A percentile compares a stretch with the other conserved stretches of the same genome.
phyloP scores from a whole-genome alignment of 2,329 filamentous ascomycete species.

The Dryadomyces quercus-mongolicae region DNA sequence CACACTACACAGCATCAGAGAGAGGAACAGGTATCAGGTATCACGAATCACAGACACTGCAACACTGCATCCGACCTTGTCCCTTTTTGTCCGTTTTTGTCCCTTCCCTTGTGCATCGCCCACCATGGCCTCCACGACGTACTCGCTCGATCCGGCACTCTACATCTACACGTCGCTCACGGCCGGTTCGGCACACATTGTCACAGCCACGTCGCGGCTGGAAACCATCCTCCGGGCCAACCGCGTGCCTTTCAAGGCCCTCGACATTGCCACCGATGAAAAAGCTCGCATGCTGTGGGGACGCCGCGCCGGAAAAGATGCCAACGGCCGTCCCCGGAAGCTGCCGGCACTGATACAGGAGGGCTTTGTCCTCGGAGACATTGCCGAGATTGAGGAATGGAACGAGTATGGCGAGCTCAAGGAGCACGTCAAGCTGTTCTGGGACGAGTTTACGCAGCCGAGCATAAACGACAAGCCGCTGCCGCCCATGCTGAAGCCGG shows the following conservation, averaged over 20 bases:
- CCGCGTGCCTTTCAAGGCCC: slow-evolving; percentile 81
- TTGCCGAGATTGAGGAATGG: slow-evolving; percentile 95
- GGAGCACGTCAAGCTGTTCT: slow-evolving; percentile 63
- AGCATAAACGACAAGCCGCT: slow-evolving; percentile 40
- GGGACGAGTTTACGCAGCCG: slow-evolving; percentile 49
- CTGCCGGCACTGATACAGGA: slow-evolving; percentile 82
- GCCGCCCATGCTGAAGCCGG: slow-evolving; percentile 16
- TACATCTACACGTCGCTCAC: slow-evolving; percentile 97
- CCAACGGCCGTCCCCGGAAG: slow-evolving; percentile 52
- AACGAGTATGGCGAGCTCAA: slow-evolving; percentile 96
- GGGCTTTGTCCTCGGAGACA: slow-evolving; percentile 73
- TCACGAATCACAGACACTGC: background rate
- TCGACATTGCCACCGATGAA: slow-evolving; percentile 85
- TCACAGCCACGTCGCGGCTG: slow-evolving; percentile 88
- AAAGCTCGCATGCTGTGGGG: slow-evolving; percentile 83
- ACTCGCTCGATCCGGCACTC: slow-evolving; percentile 53
- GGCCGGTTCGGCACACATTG: slow-evolving; percentile 87
- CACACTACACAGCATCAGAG: no score
- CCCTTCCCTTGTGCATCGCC: background rate
- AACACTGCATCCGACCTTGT: background rate
- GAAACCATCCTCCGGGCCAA: slow-evolving; percentile 95
- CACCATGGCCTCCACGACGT: background rate
- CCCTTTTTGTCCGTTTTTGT: background rate
- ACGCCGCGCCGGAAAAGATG: slow-evolving; percentile 64
- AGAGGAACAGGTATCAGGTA: no score